Evolutionary conservation across 2,329 filamentous ascomycete species (phyloP).

Genomic region (Exophiala bonariae): DNA sequence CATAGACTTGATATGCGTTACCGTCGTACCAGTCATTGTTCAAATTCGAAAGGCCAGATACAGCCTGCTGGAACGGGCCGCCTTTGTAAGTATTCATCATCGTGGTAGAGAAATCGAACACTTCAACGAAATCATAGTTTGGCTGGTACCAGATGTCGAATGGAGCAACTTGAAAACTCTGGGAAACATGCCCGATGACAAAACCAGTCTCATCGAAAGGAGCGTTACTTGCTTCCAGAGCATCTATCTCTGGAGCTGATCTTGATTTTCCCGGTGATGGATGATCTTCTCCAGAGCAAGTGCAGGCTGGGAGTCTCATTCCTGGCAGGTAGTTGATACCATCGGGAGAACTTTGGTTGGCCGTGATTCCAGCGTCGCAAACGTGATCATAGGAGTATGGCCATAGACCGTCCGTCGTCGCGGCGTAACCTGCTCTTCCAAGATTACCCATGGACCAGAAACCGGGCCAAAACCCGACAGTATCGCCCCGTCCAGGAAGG

Average conservation of each 20-base stretch:
- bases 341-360: conserved; percentile 68
- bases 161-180: conserved; percentile 67
- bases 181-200: conserved; percentile 63
- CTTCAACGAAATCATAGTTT: conserved; percentile 63
- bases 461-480: conserved; percentile 71
- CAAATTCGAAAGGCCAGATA: conserved; percentile 61
- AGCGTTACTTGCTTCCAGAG: conserved; percentile 65
- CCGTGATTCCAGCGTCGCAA: conserved; percentile 70
- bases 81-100: conserved; percentile 62
- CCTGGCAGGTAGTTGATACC: conserved; percentile 68
- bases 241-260: conserved; percentile 71
- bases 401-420: conserved; percentile 72
- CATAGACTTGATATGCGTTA: conserved; percentile 62
- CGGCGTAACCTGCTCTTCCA: conserved; percentile 66
- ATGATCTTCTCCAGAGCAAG: conserved; percentile 64
- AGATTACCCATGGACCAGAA: conserved; percentile 77
- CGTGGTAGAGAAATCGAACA: conserved; percentile 62
- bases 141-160: conserved; percentile 72
- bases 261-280: conserved; percentile 65
- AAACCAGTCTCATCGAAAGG: conserved; percentile 51
- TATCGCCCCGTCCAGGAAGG: conserved; percentile 65
- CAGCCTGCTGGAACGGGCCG: conserved; percentile 62
- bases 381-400: conserved; percentile 70
- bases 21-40: conserved; percentile 69
- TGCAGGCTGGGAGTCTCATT: conserved; percentile 69